Conservation (phyloP, 192 early-diverging fungal genomes). For the Kickxella alabastrina region DNA sequence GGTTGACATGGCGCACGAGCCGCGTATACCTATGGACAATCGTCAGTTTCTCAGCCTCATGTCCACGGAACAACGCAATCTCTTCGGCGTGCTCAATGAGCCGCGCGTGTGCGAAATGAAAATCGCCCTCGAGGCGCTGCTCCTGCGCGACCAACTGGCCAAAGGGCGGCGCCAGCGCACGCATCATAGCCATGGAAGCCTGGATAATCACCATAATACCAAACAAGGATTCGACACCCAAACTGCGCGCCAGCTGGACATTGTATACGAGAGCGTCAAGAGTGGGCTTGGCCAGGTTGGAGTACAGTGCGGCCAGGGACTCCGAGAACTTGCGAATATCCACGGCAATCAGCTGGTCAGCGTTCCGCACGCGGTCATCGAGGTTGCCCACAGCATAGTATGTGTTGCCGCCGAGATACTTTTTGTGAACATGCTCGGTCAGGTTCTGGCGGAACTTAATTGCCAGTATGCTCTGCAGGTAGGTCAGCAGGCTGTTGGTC, state of each 20-base stretch:
- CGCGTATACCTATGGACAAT: slow-evolving; percentile 73
- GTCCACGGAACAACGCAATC: slow-evolving; percentile 86
- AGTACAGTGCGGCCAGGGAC: slow-evolving; percentile 83
- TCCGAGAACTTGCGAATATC: slow-evolving; percentile 91
- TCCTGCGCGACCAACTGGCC: slow-evolving; percentile 93
- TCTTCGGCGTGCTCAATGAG: slow-evolving; percentile 96
- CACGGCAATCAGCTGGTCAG: slow-evolving; percentile 84
- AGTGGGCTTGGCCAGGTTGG: slow-evolving; percentile 91
- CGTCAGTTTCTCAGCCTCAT: slow-evolving; percentile 77
- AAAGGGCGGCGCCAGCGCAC: slow-evolving; percentile 89
- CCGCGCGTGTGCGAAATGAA: slow-evolving; percentile 90
- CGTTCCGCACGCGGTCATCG: slow-evolving; percentile 88
- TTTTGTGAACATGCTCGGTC: slow-evolving; percentile 80
- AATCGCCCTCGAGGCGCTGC: slow-evolving; percentile 89
- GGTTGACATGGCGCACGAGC: slow-evolving; percentile 83
- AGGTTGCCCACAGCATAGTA: slow-evolving; percentile 93
- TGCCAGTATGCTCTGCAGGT: slow-evolving; percentile 71
- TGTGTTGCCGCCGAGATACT: slow-evolving; percentile 86
- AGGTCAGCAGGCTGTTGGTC: slow-evolving; percentile 88
- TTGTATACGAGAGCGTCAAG: slow-evolving; percentile 94
- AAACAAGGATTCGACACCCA: slow-evolving; percentile 84
- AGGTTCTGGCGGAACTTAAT: slow-evolving; percentile 81
- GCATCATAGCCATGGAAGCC: slow-evolving; percentile 69
- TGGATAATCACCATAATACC: slow-evolving; percentile 77
- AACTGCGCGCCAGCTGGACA: slow-evolving; percentile 75